These are phyloP conservation scores for Prinsepia uniflora DNA, from an alignment of 306 rosid genomes.

Conservation along the genomic window DNA sequence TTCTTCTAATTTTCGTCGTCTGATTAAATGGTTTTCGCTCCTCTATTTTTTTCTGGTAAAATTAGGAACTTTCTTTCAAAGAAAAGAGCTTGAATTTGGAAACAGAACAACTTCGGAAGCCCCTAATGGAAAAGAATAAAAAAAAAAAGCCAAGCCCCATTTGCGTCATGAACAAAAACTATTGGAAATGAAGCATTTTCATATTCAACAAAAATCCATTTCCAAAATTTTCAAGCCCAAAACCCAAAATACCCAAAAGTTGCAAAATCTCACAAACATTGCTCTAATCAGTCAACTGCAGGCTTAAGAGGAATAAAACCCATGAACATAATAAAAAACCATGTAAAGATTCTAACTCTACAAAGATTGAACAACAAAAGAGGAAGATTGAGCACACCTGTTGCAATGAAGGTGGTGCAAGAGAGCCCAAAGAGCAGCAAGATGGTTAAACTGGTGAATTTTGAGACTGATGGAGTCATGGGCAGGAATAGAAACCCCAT, in stretches of 20 bases:
- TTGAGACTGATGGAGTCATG: constrained; percentile 18
- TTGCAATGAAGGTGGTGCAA: constrained; percentile 36
- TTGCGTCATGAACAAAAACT: constrained; percentile 1
- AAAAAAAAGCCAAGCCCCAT: not conserved
- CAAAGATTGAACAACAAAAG: constrained; percentile 10
- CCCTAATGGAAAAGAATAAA: not conserved
- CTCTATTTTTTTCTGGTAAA: not conserved
- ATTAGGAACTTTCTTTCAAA: not conserved
- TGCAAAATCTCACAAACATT: constrained; percentile 12
- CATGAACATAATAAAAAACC: constrained; percentile 17
- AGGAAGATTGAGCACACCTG: constrained; percentile 39
- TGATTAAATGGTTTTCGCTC: not conserved
- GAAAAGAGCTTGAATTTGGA: not conserved
- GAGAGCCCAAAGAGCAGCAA: constrained; percentile 32
- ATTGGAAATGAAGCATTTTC: constrained; percentile 7
- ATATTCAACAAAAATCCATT: not conserved
- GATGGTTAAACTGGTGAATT: constrained; percentile 28
- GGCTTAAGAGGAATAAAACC: not conserved
- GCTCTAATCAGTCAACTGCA: not conserved
- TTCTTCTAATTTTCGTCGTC: no score
- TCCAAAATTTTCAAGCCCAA: constrained; percentile 8
- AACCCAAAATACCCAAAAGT: constrained; percentile 11
- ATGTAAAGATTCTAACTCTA: constrained; percentile 7
- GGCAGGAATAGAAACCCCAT: constrained; percentile 27
- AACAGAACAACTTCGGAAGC: not conserved